Base-by-base conservation (phyloP, 345 rosid species). In the Alliaria petiolata region DNA sequence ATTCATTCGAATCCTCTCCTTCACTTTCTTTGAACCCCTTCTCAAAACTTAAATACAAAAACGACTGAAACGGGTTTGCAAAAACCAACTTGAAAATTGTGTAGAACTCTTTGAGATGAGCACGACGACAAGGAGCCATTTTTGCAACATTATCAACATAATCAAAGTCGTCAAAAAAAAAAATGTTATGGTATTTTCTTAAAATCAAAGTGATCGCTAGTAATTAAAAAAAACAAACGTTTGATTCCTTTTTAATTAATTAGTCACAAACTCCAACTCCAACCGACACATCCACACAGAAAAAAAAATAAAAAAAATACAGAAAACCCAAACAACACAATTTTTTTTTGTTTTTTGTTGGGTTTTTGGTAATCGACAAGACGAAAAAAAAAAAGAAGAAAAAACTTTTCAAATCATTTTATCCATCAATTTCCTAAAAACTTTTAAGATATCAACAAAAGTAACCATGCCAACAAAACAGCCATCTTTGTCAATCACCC, bases 381-480 rank as follows among this genome's bases (percentile, higher is more conserved):
- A 19, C 28, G 17, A 33, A 30, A 34, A 25, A 7, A 50, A 28
- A 33, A 30, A 34, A 25, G 11, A 50, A 30, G 6, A 0, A 35
- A 45, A 15, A 38, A 13, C 56, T 12, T 56, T 26, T 76, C 26
- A 80, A 20, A 65, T 54, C 54, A 77, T 43, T 22, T 51, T 50
- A 55, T 75, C 78, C 33, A 86, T 67, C 72, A 75, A 83, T 26
- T 86, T 89, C 81, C 91, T 80, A 77, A 90, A 89, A 72, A 84
- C 87, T 44, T 78, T 82, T 28, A 93, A 69, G 80, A 93, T 83
- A 51, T 81, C 81, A 33, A 77, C 74, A 70, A 93, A 90, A 6
- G 91, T 89, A 20, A 93, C 97, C 51, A 90, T 89, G 42, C 98
- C 98, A 53, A 85, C 86, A 75, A 93, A 77, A 68, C 85, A 79